Evolutionary conservation across 805 yeast species (phyloP).

Genomic region (Candida silvicultrix): DNA sequence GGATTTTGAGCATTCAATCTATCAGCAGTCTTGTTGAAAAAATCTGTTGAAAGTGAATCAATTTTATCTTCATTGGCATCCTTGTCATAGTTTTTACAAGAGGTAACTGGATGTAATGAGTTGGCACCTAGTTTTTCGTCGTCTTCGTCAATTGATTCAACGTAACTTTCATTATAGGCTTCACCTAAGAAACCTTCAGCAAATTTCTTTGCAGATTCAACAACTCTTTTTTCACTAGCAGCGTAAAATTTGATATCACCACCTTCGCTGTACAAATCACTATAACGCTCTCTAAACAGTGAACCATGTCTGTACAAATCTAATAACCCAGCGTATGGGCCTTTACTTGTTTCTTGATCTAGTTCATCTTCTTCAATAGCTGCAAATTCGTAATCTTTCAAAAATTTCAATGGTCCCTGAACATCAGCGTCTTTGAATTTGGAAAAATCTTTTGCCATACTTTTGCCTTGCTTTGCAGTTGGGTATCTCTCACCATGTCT

Average conservation of each 20-base stretch:
- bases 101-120: conserved; percentile 44
- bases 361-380: conserved; percentile 31
- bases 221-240: conserved; percentile 48
- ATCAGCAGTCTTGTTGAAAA: conserved; percentile 18
- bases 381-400: conserved; percentile 39
- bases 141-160: conserved; percentile 40
- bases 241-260: conserved; percentile 43
- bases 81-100: conserved; percentile 35
- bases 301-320: conserved; percentile 45
- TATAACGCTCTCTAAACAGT: conserved; percentile 41
- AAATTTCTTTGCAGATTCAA: conserved; percentile 48
- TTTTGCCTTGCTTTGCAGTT: conserved; percentile 16
- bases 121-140: conserved; percentile 44
- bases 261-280: conserved; percentile 33
- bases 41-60: conserved; percentile 19
- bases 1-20: conserved; percentile 31
- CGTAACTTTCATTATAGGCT: conserved; percentile 32
- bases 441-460: conserved; percentile 7
- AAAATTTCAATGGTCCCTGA: conserved; percentile 13
- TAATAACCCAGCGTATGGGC: conserved; percentile 46
- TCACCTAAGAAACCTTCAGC: conserved; percentile 46
- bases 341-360: conserved; percentile 46
- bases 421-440: conserved; percentile 30
- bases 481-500: conserved; percentile 61
- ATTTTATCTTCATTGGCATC: conserved; percentile 22